These are phyloP conservation scores for Phialophora verrucosa DNA, from an alignment of 2,329 filamentous ascomycete species.

Conservation along the genomic window DNA sequence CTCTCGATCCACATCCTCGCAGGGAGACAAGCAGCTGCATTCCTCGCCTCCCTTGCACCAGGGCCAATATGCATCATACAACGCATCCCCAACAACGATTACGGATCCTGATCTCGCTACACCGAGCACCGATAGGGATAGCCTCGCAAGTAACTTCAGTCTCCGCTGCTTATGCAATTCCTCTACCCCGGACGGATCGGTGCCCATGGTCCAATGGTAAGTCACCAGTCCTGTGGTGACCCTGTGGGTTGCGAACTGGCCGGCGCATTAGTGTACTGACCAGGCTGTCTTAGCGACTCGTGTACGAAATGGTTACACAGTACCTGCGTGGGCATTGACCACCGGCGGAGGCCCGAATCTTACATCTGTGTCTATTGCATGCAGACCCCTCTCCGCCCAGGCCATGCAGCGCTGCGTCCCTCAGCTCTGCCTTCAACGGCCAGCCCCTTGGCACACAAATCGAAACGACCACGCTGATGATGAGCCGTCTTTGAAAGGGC, in stretches of 20 bases:
- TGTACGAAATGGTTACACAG: slow-evolving; percentile 69
- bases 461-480: slow-evolving; percentile 29
- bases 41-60: slow-evolving; percentile 54
- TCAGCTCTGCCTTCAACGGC: slow-evolving; percentile 27
- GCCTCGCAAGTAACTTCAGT: slow-evolving; percentile 55
- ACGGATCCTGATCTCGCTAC: slow-evolving; percentile 58
- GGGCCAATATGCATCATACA: slow-evolving; percentile 48
- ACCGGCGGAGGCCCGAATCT: slow-evolving; percentile 53
- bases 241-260: background rate
- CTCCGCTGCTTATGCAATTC: slow-evolving; percentile 66
- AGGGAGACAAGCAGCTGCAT: slow-evolving; percentile 44
- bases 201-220: slow-evolving; percentile 66
- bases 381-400: slow-evolving; percentile 48
- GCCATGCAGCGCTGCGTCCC: slow-evolving; percentile 38
- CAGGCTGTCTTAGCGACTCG: slow-evolving; percentile 54
- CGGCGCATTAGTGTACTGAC: slow-evolving; percentile 11
- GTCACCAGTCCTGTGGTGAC: slow-evolving; percentile 25
- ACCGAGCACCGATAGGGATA: slow-evolving; percentile 60
- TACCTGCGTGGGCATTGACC: slow-evolving; percentile 61
- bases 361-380: slow-evolving; percentile 61
- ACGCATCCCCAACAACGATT: slow-evolving; percentile 57
- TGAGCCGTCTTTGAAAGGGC: background rate
- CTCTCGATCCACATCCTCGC: slow-evolving; percentile 42
- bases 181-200: slow-evolving; percentile 55
- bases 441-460: slow-evolving; percentile 40